Evolutionary conservation across 495 filamentous ascomycete genomes (phyloP).

Genomic region (Penicillium maclennaniae): DNA sequence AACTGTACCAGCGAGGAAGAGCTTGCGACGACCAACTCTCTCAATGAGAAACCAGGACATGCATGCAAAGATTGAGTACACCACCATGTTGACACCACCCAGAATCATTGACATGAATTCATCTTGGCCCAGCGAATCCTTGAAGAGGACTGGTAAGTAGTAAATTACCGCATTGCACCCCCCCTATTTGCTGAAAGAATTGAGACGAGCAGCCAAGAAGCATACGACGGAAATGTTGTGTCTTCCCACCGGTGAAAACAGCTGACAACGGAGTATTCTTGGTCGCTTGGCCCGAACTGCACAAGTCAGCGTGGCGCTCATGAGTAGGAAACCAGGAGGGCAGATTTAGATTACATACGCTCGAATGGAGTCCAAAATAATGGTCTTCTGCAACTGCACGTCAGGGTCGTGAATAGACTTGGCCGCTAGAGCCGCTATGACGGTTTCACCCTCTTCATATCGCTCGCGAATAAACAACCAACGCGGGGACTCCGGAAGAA

Average conservation of each 20-base stretch:
- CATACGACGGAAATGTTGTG: constrained; percentile 48
- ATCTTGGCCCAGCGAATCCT: constrained; percentile 56
- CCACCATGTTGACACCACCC: constrained; percentile 79
- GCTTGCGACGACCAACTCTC: constrained; percentile 67
- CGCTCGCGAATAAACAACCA: constrained; percentile 65
- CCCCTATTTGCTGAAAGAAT: constrained; percentile 74
- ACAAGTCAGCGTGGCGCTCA: not conserved
- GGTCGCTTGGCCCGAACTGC: constrained; percentile 31
- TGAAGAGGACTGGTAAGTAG: constrained; percentile 75
- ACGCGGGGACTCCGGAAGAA: constrained; percentile 72
- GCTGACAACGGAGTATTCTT: constrained; percentile 32
- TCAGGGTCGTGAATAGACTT: constrained; percentile 56
- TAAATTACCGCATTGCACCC: constrained; percentile 83
- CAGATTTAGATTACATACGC: constrained; percentile 54
- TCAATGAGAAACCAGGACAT: constrained; percentile 85
- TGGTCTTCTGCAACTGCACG: constrained; percentile 54
- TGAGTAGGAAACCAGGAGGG: not conserved
- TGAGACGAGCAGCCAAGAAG: constrained; percentile 59
- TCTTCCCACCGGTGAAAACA: constrained; percentile 41
- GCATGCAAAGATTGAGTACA: constrained; percentile 74
- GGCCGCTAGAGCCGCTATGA: constrained; percentile 65
- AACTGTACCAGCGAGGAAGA: constrained; percentile 67
- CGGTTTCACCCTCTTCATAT: constrained; percentile 62
- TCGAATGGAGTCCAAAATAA: constrained; percentile 73
- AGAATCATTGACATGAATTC: constrained; percentile 68